Evolutionary conservation across 257 asterid species (phyloP).

Genomic region (Apocynum venetum): DNA sequence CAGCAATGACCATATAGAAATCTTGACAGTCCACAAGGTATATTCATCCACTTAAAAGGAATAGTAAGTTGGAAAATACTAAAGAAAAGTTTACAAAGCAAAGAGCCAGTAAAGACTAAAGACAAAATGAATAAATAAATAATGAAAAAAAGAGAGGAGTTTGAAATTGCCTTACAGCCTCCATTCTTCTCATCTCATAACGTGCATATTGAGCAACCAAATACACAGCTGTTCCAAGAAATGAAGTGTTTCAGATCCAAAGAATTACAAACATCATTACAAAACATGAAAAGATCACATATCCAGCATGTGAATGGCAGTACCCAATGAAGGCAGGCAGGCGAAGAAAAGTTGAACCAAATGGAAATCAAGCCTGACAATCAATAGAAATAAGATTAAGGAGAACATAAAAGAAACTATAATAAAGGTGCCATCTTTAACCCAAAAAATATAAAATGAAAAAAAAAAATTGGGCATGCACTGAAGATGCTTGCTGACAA

Average conservation of each 20-base stretch:
- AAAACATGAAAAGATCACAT: slow-evolving; percentile 12
- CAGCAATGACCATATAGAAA: background rate
- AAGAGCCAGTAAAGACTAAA: background rate
- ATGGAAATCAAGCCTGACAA: slow-evolving; percentile 83
- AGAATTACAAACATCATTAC: slow-evolving; percentile 1
- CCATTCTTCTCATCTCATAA: slow-evolving; percentile 90
- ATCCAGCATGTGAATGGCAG: slow-evolving; percentile 10
- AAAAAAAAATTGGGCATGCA: background rate
- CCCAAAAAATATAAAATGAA: background rate
- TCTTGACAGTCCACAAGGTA: background rate
- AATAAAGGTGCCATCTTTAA: background rate
- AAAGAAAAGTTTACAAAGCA: background rate
- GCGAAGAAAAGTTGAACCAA: slow-evolving; percentile 82
- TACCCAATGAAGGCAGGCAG: slow-evolving; percentile 96
- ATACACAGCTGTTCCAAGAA: slow-evolving; percentile 72
- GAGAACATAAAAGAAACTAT: background rate
- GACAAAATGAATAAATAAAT: background rate
- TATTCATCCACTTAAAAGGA: background rate
- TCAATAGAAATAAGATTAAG: slow-evolving; percentile 9
- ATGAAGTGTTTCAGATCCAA: slow-evolving; percentile 4
- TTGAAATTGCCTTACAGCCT: slow-evolving; percentile 52
- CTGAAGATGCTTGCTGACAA: background rate
- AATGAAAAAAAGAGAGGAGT: background rate
- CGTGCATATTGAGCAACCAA: slow-evolving; percentile 97
- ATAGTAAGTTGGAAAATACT: background rate